Evolutionary conservation across 2,329 filamentous ascomycete species (phyloP), one percentile per base, ranked within the genome.

Genomic region (Stachybotrys elegans): DNA sequence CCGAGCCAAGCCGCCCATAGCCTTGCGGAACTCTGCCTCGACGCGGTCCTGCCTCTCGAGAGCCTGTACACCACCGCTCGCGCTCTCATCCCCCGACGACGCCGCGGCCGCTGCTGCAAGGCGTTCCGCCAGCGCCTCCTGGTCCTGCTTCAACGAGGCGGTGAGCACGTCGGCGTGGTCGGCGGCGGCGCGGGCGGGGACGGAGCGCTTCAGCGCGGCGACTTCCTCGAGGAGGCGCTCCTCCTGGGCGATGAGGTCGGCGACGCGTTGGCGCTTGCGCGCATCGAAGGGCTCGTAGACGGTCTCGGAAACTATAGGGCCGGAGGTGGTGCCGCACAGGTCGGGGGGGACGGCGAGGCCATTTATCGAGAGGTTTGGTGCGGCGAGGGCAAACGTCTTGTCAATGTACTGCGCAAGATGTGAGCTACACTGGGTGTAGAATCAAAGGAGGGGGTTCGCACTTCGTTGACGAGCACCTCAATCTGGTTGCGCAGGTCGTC

Each of bases 141-240:
- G 74, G 57, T 81, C 78, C n/a, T 60, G 68, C 22, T 48, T 56
- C 20, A 76, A 46, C 4, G 64, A 67, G 2, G 60, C 58, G 37
- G 62, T 59, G 19, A 73, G 57, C 19, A 58, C 59, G 35, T 70
- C 66, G 34, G 70, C 66, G 52, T 71, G 69, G 27, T 63, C 51
- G 4, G 60, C 55, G 8, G 78, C 75, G 0, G 70, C 68, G 9
- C 63, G 55, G 14, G 56, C 57, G 17, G 78, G 78, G 2, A 79
- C 71, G 48, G 63, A 61, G 48, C 74, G 72, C 60, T 81, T 81
- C n/a, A 81, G 68, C 22, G 67, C 64, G 7, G 81, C 80, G 53
- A 84, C 81, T 54, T 83, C 77, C 51, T 80, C 76, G 36, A 83
- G 74, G 4, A 84, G 70, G 55, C 79, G 78, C 57, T 84, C 80